These are phyloP conservation scores for Rhynchosporium agropyri DNA, from an alignment of 2,329 filamentous ascomycete genomes.

Conservation along the genomic window DNA sequence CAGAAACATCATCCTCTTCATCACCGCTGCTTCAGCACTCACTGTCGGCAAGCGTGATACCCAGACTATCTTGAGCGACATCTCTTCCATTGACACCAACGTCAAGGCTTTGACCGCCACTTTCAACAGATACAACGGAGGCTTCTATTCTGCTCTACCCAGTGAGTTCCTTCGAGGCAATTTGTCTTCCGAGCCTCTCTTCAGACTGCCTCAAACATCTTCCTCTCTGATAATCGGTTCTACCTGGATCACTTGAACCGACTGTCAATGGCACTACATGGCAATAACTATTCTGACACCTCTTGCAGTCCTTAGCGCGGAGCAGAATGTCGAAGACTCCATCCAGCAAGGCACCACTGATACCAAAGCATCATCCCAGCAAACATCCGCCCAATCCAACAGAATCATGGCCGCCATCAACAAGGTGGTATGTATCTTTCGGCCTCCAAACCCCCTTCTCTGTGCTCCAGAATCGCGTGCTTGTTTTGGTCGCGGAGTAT, in stretches of 20 bases:
- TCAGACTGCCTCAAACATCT: background rate
- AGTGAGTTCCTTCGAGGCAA: background rate
- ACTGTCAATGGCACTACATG: background rate
- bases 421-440: conserved; percentile 1
- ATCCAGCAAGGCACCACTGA: conserved; percentile 23
- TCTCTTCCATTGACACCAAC: conserved; percentile 49
- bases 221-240: background rate
- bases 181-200: background rate
- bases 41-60: conserved; percentile 22
- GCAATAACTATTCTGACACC: background rate
- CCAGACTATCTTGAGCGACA: conserved; percentile 22
- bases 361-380: conserved; percentile 21
- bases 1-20: conserved; percentile 26
- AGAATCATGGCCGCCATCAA: conserved; percentile 17
- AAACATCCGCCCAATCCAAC: conserved; percentile 22
- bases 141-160: conserved; percentile 13
- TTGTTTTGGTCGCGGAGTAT: too few relatives aligned
- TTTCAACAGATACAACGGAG: conserved; percentile 44
- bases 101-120: conserved; percentile 51
- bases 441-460: too few relatives aligned
- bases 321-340: conserved; percentile 21
- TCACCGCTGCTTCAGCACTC: conserved; percentile 24
- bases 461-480: too few relatives aligned
- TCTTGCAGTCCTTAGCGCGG: conserved; percentile 10
- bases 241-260: background rate